A percentile compares a stretch with the other conserved stretches of the same genome.
Conservation (phyloP, 805 yeast genomes). For the Ogataea paradorogensis region DNA sequence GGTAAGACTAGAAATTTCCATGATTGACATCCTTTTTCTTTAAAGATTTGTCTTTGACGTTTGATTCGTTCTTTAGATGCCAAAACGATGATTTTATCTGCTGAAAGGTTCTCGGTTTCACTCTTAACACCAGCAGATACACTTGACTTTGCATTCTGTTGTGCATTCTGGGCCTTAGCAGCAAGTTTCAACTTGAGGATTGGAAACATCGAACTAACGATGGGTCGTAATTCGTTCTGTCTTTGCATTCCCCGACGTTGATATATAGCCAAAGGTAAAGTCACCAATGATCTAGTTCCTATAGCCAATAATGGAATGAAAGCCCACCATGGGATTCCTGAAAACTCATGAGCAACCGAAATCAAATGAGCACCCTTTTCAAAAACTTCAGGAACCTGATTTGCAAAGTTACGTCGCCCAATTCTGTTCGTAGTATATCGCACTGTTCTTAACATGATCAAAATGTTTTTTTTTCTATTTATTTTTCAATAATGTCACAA, state of each 20-base stretch:
- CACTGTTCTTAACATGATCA: background rate
- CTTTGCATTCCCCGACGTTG: slow-evolving; percentile 68
- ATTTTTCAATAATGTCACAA: slow-evolving; percentile 12
- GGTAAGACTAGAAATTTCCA: slow-evolving; percentile 83
- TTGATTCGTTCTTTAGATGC: slow-evolving; percentile 76
- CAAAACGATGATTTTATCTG: slow-evolving; percentile 73
- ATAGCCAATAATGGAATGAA: slow-evolving; percentile 74
- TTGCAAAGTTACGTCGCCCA: slow-evolving; percentile 1
- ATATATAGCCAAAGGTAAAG: slow-evolving; percentile 73
- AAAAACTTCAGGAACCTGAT: slow-evolving; percentile 12
- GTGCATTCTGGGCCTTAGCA: slow-evolving; percentile 39
- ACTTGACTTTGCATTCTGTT: slow-evolving; percentile 23
- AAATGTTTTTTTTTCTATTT: background rate
- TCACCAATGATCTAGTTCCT: slow-evolving; percentile 58
- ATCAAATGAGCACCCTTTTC: slow-evolving; percentile 33
- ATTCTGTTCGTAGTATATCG: background rate
- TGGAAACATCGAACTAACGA: slow-evolving; percentile 73
- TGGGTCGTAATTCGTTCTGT: slow-evolving; percentile 70
- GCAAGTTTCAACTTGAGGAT: slow-evolving; percentile 59
- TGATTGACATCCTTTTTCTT: slow-evolving; percentile 61
- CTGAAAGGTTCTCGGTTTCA: slow-evolving; percentile 46
- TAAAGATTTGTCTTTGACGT: slow-evolving; percentile 70
- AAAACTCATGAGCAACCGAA: slow-evolving; percentile 47
- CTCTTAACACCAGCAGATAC: slow-evolving; percentile 28
- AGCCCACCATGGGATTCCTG: slow-evolving; percentile 80